Evolutionary conservation across 164 flowering plant genomes (phyloP), one percentile per base, ranked within the genome.

Genomic region (Amborella trichopoda): DNA sequence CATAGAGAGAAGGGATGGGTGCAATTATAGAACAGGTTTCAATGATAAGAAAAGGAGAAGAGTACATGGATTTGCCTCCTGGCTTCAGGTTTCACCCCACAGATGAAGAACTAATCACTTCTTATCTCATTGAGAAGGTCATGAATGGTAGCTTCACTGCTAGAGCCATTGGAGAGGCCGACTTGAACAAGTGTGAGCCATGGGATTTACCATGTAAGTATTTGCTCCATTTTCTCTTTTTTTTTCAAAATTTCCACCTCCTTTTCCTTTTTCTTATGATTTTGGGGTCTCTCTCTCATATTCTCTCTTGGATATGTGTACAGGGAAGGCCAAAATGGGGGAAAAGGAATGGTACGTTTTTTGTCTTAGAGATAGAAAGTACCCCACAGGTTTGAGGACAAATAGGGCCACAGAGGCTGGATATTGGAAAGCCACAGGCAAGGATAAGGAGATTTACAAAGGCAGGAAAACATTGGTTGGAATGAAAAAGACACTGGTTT

Each of bases 381-480:
- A 77, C 34, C 83, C 83, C 6, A 77, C 79, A 0, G 83, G 83
- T 2, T 65, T 66, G 74, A 67, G 83, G 51, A 77, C 83, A 10
- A 77, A 77, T 36, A 64, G 83, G 24, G 83, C 83, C 2, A 77
- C 80, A 0, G 72, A 59, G 38, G 55, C 80, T 0, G 83, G 83
- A 3, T 77, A 74, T 39, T 77, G 83, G 83, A 77, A 77, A 64
- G 83, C 79, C 2, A 77, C 83, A 1, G 83, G 83, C 6, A 77
- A 77, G 40, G 83, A 77, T 43, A 74, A 62, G 38, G 83, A 77
- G 69, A 69, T 77, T 23, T 73, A 53, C 62, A 61, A 50, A n/a
- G 76, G 66, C 3, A 73, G 68, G 43, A 58, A 49, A 1, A 44
- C 55, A 26, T 70, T 74, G 11, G 73, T 74, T 34, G 83, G 83